Evolutionary conservation across 306 rosid species (phyloP).

Genomic region (Hippophae rhamnoides): DNA sequence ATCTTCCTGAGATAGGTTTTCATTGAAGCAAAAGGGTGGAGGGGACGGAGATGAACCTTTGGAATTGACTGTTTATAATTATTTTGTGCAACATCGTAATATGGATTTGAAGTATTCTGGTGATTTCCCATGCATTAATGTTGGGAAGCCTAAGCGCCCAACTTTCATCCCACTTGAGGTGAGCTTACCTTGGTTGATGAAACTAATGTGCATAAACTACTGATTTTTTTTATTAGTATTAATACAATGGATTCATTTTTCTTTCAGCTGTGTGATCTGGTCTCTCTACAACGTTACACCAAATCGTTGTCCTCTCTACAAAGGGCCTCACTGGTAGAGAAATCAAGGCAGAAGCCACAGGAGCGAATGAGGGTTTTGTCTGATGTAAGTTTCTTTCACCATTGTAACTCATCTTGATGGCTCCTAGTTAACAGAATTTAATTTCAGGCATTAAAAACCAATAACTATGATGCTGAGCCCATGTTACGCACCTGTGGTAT

Average conservation of each 20-base stretch:
- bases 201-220: neutral
- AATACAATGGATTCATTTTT: neutral
- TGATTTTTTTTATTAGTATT: neutral
- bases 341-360: constrained; percentile 88
- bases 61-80: constrained; percentile 78
- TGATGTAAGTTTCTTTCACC: constrained; percentile 33
- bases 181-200: constrained; percentile 1
- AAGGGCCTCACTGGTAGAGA: constrained; percentile 76
- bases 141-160: constrained; percentile 87
- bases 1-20: constrained; percentile 34
- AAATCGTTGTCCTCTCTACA: constrained; percentile 73
- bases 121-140: constrained; percentile 78
- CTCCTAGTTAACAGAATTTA: neutral
- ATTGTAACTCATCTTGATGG: neutral
- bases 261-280: constrained; percentile 61
- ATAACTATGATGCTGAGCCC: constrained; percentile 62
- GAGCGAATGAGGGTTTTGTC: constrained; percentile 70
- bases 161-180: constrained; percentile 87
- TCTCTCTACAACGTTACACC: constrained; percentile 77
- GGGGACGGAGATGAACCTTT: constrained; percentile 23
- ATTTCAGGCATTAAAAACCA: constrained; percentile 54
- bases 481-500: constrained; percentile 66
- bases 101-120: constrained; percentile 57
- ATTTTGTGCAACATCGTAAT: constrained; percentile 53
- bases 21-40: constrained; percentile 42